Conservation (phyloP, 1,284 basidiomycete genomes). For the Fomes fomentarius region DNA sequence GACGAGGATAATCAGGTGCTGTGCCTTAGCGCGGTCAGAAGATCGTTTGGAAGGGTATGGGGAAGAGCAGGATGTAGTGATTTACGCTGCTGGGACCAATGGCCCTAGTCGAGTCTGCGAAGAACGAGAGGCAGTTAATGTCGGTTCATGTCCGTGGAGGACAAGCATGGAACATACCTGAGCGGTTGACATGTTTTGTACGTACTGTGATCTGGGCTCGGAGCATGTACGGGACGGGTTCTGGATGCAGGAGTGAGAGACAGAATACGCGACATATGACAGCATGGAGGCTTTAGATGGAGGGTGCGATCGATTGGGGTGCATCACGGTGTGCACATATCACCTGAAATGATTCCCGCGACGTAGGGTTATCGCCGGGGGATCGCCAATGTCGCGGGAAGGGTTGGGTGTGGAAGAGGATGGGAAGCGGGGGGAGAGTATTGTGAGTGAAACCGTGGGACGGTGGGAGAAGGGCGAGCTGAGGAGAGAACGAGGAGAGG, state of each 20-base stretch:
- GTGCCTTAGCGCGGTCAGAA: constrained; percentile 19
- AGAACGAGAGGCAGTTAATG: constrained; percentile 11
- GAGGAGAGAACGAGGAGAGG: too few species aligned
- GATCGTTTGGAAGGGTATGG: constrained; percentile 9
- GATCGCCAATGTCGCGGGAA: too few species aligned
- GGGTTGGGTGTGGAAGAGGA: constrained; percentile 1
- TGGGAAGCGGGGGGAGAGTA: constrained; percentile 11
- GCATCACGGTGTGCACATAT: constrained; percentile 7
- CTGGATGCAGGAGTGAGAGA: constrained; percentile 7
- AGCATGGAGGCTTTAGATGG: constrained; percentile 19
- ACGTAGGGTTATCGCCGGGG: constrained; percentile 10
- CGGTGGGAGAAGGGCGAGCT: background rate
- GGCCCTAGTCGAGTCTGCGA: constrained; percentile 11
- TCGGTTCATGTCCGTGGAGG: constrained; percentile 15
- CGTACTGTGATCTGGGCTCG: constrained; percentile 18
- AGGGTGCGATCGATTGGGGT: constrained; percentile 14
- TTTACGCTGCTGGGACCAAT: constrained; percentile 8
- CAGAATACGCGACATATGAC: constrained; percentile 15
- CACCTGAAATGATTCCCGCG: constrained; percentile 18
- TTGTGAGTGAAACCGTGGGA: constrained; percentile 6
- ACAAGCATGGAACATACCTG: constrained; percentile 6
- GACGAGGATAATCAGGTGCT: constrained; percentile 10
- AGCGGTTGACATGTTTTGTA: constrained; percentile 18
- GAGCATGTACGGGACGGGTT: constrained; percentile 1
- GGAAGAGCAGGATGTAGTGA: constrained; percentile 2